A percentile compares a stretch with the other conserved stretches of the same genome.
Conservation (phyloP, 164 flowering plant species). For the Magnolia officinalis region DNA sequence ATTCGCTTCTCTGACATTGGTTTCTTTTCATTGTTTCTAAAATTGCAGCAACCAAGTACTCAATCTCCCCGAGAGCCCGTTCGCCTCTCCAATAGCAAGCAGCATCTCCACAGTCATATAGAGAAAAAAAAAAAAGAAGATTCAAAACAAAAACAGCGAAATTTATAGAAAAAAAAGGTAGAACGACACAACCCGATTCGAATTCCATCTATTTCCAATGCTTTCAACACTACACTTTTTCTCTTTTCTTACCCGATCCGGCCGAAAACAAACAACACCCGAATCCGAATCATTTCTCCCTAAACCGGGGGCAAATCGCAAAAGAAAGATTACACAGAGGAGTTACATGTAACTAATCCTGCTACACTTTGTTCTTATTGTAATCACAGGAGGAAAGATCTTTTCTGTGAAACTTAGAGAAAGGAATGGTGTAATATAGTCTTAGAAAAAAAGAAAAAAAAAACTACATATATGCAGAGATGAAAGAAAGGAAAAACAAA, state of each 20-base stretch:
- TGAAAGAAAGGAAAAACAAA: conserved; percentile 11
- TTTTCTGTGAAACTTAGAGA: conserved; percentile 16
- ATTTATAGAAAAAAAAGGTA: conserved; percentile 1
- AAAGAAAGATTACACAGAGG: conserved; percentile 22
- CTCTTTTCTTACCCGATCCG: conserved; percentile 12
- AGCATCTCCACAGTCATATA: conserved; percentile 46
- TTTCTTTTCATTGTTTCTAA: neutral
- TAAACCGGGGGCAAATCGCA: neutral
- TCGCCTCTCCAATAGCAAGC: conserved; percentile 43
- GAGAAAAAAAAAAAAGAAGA: conserved; percentile 25
- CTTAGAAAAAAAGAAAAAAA: conserved; percentile 17
- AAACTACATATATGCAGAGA: conserved; percentile 24
- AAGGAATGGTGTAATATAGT: conserved; percentile 9
- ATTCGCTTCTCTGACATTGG: too few species aligned
- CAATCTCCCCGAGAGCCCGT: conserved; percentile 70
- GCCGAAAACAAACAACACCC: conserved; percentile 8
- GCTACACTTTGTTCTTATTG: conserved; percentile 4
- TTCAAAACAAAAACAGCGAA: conserved; percentile 11
- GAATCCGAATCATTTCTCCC: too few species aligned
- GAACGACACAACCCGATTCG: conserved; percentile 11
- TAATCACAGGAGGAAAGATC: conserved; percentile 13
- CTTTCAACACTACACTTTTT: conserved; percentile 13
- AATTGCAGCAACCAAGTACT: conserved; percentile 38
- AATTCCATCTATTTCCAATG: conserved; percentile 17
- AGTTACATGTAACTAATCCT: conserved; percentile 26